Evolutionary conservation across 495 filamentous ascomycete species (phyloP), one percentile per base, ranked within the genome.

Genomic region (Lophiostoma macrostomum): DNA sequence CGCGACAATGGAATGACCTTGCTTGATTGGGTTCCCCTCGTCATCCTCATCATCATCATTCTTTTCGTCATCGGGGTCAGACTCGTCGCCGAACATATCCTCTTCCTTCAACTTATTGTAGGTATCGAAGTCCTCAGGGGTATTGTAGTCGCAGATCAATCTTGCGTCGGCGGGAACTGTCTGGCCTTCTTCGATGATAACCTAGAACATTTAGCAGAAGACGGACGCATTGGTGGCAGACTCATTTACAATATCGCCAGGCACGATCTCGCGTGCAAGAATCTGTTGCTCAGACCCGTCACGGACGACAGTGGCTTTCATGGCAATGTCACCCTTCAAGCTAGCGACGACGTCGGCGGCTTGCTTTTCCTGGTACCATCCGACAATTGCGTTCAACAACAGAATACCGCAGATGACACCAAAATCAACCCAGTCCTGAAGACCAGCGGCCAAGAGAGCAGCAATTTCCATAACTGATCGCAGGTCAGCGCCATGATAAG

Each of bases 301-400:
- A 61, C 86, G 85, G 54, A 89, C 67, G 63, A 88, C 84, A 61
- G 74, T 72, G 44, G 84, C 80, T 68, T 80, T 83, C 83, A 91
- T 86, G 53, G 87, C 86, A 67, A 91, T 91, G 63, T 90, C 86
- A 75, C 87, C 87, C 73, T 88, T 89, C 34, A 91, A 73, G 51
- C 74, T 80, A 49, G 85, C 85, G 53, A 91, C 87, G 61, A 91
- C 85, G 69, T 91, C 87, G 53, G 85, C 86, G 54, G 87, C 87
- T 73, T 88, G 85, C 73, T 88, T 90, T 70, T 91, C 87, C 69
- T 91, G 86, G 69, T 90, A 91, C 80, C 85, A 91, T 74, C 86
- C 86, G 67, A 89, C 86, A 41, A 75, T 69, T n/a, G 87, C 87
- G 73, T 91, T 91, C 51, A 91, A 82, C 57, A 83, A 72, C 24